Evolutionary conservation across 371 early-diverging fungal genomes (phyloP), one percentile per base, ranked within the genome.

Genomic region (Parasitella parasitica): DNA sequence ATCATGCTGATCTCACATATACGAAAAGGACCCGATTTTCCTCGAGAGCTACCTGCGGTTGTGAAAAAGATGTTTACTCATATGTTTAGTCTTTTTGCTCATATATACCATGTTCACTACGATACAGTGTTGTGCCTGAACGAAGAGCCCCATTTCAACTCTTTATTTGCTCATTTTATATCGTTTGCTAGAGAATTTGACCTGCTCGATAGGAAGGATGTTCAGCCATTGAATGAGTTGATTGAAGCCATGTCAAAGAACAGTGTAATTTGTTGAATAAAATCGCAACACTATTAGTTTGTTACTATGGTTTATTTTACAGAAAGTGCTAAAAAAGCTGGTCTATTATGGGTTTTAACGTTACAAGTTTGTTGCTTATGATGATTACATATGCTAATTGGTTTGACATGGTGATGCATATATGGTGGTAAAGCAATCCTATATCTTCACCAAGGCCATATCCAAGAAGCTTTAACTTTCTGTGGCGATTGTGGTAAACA

Each of bases 151-250:
- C 97, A 98, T 66, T 86, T 97, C 66, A 96, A 98, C 77, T 93
- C 97, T 3, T 78, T 96, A 13, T 95, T 95, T 83, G 93, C 95
- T 4, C 97, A 98, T 67, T 94, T 97, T 70, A 83, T 94, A 37
- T 90, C 92, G 11, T 98, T 98, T 79, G 88, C 89, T 4, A 83
- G 87, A 55, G 95, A 95, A 72, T 98, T 96, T 77, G 95, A 95
- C 63, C 75, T 97, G 49, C 63, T 98, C n/a, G 97, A 95, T 59
- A 91, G 90, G 70, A 96, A 95, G 79, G 98, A 97, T 36, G 68
- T 91, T 52, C 83, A 86, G 11, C 94, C 95, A 4, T 76, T 97
- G 76, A 74, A 72, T 34, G 95, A 94, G 28, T 75, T 96, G 51
- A 89, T 96, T 41, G 83, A 80, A 36, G 39, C 54, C 13, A 65